phyloP scores from a whole-genome alignment of 2,329 filamentous ascomycete genomes.

The Cercospora brassicicola region DNA sequence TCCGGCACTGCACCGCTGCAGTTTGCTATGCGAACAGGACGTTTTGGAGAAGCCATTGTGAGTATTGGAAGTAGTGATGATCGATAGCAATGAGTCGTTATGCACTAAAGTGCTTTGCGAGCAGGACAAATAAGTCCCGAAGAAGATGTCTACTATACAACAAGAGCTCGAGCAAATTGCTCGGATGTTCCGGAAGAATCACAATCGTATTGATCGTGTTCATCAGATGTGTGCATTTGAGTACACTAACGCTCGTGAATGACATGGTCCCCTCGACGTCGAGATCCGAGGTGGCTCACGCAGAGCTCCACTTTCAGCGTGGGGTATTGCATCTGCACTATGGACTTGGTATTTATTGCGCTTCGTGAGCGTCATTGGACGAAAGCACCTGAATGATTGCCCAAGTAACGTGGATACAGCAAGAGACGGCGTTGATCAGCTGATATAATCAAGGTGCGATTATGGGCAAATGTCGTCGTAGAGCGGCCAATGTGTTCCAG shows the following conservation, averaged over 20 bases:
- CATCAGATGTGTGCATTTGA: neutral
- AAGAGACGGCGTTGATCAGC: neutral
- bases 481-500: neutral
- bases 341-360: neutral
- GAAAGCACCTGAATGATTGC: neutral
- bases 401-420: neutral
- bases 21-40: slow-evolving; percentile 27
- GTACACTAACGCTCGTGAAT: neutral
- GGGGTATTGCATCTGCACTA: neutral
- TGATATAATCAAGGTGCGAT: neutral
- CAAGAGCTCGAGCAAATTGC: neutral
- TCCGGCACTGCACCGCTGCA: slow-evolving; percentile 32
- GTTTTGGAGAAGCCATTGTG: slow-evolving; percentile 20
- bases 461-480: neutral
- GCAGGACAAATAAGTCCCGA: neutral
- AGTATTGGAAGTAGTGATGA: neutral
- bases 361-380: neutral
- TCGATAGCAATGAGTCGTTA: neutral
- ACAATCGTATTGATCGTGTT: neutral
- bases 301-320: neutral
- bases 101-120: neutral
- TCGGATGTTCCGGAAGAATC: neutral
- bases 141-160: neutral
- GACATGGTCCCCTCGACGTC: slow-evolving; percentile 2
- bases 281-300: slow-evolving; percentile 4